Evolutionary conservation across 1,284 basidiomycete species (phyloP).

Genomic region (Earliella scabrosa): DNA sequence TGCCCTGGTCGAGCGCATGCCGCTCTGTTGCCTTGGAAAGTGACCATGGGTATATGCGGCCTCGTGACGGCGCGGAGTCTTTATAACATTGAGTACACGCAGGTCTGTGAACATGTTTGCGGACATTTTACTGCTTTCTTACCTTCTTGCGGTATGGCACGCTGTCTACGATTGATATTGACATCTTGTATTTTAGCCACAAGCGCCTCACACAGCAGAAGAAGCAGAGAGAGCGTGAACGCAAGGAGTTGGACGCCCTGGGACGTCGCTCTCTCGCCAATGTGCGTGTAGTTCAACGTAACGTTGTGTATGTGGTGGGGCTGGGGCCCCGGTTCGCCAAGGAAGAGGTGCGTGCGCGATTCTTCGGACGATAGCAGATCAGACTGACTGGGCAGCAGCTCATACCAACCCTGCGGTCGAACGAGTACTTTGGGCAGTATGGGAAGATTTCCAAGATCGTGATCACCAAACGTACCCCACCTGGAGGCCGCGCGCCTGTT

Average conservation of each 20-base stretch:
- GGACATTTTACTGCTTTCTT: neutral
- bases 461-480: conserved; percentile 86
- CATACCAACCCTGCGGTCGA: conserved; percentile 91
- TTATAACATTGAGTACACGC: neutral
- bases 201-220: conserved; percentile 96
- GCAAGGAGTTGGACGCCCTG: conserved; percentile 92
- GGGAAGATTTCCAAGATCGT: conserved; percentile 98
- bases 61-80: neutral
- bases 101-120: neutral
- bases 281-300: conserved; percentile 95
- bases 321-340: conserved; percentile 90
- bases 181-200: conserved; percentile 60
- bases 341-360: conserved; percentile 79
- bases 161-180: neutral
- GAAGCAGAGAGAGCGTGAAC: conserved; percentile 91
- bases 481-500: conserved; percentile 75
- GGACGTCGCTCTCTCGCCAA: conserved; percentile 91
- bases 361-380: conserved; percentile 15
- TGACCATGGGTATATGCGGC: conserved; percentile 3
- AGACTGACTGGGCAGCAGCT: conserved; percentile 56
- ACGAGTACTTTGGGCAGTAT: conserved; percentile 98
- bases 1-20: neutral
- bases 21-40: neutral
- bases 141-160: neutral
- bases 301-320: conserved; percentile 95